Conservation (phyloP, 2,329 filamentous ascomycete genomes). For the Fusarium sp. region DNA sequence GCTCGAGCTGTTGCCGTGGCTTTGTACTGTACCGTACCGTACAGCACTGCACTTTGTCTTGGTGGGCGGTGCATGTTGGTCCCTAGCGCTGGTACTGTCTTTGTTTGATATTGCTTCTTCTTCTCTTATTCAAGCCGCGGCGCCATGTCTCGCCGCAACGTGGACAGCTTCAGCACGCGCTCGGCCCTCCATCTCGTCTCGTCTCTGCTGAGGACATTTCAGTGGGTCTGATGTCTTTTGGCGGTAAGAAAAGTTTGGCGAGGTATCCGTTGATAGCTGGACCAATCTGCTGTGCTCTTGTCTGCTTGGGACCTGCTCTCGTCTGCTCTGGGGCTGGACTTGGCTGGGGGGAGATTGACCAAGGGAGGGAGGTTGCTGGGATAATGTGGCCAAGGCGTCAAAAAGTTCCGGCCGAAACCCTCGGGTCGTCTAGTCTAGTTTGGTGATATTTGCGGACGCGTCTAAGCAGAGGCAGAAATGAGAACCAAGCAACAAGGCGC, state of each 20-base stretch:
- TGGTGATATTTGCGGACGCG: slow-evolving; percentile 6
- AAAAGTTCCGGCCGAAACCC: slow-evolving; percentile 41
- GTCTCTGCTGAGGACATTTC: slow-evolving; percentile 28
- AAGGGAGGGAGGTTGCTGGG: slow-evolving; percentile 36
- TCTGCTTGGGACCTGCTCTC: not conserved
- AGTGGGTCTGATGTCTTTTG: slow-evolving; percentile 28
- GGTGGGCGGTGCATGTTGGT: slow-evolving; percentile 21
- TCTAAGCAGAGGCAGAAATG: slow-evolving; percentile 23
- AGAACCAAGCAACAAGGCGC: slow-evolving; percentile 22
- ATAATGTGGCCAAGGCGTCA: slow-evolving; percentile 31
- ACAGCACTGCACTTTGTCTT: slow-evolving; percentile 12
- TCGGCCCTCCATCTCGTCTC: slow-evolving; percentile 31
- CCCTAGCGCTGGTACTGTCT: slow-evolving; percentile 31
- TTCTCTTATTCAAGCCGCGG: slow-evolving; percentile 28
- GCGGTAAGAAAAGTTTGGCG: slow-evolving; percentile 32
- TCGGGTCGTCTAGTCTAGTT: slow-evolving; percentile 31
- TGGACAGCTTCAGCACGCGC: slow-evolving; percentile 36
- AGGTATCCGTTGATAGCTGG: slow-evolving; percentile 20
- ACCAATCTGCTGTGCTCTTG: slow-evolving; percentile 12
- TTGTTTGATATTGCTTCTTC: slow-evolving; percentile 39
- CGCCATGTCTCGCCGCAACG: slow-evolving; percentile 43
- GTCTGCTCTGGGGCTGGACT: slow-evolving; percentile 22
- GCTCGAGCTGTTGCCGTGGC: slow-evolving; percentile 39
- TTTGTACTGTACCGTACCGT: slow-evolving; percentile 13
- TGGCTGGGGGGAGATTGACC: slow-evolving; percentile 34